phyloP scores from a whole-genome alignment of 768 basidiomycete species.

The Chalciporus pseudorubinellus region DNA sequence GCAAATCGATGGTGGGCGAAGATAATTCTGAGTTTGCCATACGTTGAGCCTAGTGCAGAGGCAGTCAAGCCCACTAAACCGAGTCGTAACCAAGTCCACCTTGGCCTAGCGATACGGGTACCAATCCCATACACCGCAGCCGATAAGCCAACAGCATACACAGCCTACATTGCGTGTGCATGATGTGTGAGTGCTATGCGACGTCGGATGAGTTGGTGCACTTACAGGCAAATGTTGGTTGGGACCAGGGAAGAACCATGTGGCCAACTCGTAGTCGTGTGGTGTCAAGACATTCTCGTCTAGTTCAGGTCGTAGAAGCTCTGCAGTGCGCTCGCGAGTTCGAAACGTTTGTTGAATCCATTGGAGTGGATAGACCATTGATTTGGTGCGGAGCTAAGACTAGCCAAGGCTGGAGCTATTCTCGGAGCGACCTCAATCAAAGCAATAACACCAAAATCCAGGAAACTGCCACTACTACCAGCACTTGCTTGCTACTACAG shows the following conservation, averaged over 20 bases:
- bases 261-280: constrained; percentile 57
- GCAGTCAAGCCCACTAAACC: constrained; percentile 23
- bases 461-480: too few relatives aligned
- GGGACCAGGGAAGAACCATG: constrained; percentile 50
- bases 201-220: constrained; percentile 7
- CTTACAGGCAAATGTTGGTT: constrained; percentile 46
- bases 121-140: constrained; percentile 28
- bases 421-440: too few relatives aligned
- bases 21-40: constrained; percentile 32
- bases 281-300: constrained; percentile 27
- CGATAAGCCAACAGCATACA: constrained; percentile 23
- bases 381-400: too few relatives aligned
- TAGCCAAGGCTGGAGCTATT: neutral
- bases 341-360: constrained; percentile 48
- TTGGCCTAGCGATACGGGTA: constrained; percentile 26
- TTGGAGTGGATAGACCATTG: constrained; percentile 31
- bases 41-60: constrained; percentile 30
- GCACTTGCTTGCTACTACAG: too few relatives aligned
- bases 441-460: too few relatives aligned
- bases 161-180: constrained; percentile 11
- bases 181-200: neutral
- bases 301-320: constrained; percentile 32
- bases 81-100: constrained; percentile 26
- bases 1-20: constrained; percentile 29
- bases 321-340: constrained; percentile 33